Base-by-base conservation (phyloP, 2,329 filamentous ascomycete genomes). In the Pseudofabraea citricarpa region DNA sequence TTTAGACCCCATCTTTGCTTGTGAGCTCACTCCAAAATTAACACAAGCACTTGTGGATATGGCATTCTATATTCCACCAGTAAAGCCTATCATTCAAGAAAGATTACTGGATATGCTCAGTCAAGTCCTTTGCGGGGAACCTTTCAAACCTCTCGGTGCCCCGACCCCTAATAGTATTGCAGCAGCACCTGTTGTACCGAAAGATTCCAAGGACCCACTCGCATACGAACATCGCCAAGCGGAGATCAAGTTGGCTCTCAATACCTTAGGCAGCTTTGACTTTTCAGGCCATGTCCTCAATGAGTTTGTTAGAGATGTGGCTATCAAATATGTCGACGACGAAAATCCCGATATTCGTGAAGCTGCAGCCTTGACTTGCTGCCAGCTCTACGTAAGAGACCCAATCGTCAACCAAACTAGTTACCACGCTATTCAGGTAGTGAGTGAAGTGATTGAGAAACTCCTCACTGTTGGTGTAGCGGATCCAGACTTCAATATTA, bases 371-470 rank as follows among this genome's bases (percentile, higher is more conserved):
- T 73, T 99, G 48, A 99, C 94, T 5, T 97, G 93, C 66, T 99
- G 94, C 60, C 94, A 99, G 64, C 79, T 99, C 36, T 97, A 97
- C 59, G 87, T 97, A 36, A 84, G 89, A 55, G 94, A 99, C 61
- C 93, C 93, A 0, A 97, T 98, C 52, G 90, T 98, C 57, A 93
- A 95, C 57, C 93, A 99, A 67, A 96, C 91, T 6, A 97, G 93
- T 62, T 88, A 91, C 52, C 93, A 98, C 63, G 91, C 93, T 1
- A 87, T 97, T 31, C 90, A 96, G 62, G 93, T 98, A 21, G 94
- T 99, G 36, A 88, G 91, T 43, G 93, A 98, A 62, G 93, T 99
- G 23, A 95, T 99, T 46, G 90, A 97, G 66, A 96, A 93, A 60
- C 79, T 99, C 1, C 73, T 98, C 49, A 96, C 91, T 0, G 90